Evolutionary conservation across 306 rosid species (phyloP), one percentile per base, ranked within the genome.

Genomic region (Cucumis hystrix): DNA sequence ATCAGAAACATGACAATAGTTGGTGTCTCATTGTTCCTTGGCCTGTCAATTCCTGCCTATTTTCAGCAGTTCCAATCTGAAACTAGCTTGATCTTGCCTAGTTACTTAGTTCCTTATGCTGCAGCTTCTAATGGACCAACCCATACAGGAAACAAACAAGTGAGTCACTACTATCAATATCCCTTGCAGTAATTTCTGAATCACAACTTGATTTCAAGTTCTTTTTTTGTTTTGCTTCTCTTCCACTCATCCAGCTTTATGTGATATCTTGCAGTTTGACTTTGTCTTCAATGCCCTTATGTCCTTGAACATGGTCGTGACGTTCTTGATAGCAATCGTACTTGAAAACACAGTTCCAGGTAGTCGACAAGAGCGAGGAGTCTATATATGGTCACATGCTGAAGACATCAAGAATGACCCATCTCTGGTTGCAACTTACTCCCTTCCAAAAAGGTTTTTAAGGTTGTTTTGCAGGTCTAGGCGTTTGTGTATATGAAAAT

Each of bases 221-320:
- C 59, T 5, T 61, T 59, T 33, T 30, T 6, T 41, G 16, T 20
- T 2, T 68, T 68, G 74, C 55, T 68, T 68, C 33, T 20, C 21
- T 6, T 60, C 45, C 16, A 47, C 83, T 88, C 56, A 89, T 78
- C 51, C 37, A 61, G 39, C 18, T 66, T 7, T 66, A 7, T 82
- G 56, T 20, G 71, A 82, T 74, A 77, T 80, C 43, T 73, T 71
- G 72, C 87, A 93, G 98, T 82, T 95, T 82, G 98, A 95, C 83
- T 95, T 92, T 80, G 91, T 91, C 12, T 49, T 92, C 84, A 95
- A 95, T 77, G 97, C 85, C 16, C 87, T 92, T 47, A 67, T 95
- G 96, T 95, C 97, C 37, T 45, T 92, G 95, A 95, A 90, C 92
- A 92, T 90, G 98, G 97, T 95, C 80, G 96, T 95, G 76, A 95